Base-by-base conservation (phyloP, 2,329 filamentous ascomycete species). In the Pestalotiopsis sp. region DNA sequence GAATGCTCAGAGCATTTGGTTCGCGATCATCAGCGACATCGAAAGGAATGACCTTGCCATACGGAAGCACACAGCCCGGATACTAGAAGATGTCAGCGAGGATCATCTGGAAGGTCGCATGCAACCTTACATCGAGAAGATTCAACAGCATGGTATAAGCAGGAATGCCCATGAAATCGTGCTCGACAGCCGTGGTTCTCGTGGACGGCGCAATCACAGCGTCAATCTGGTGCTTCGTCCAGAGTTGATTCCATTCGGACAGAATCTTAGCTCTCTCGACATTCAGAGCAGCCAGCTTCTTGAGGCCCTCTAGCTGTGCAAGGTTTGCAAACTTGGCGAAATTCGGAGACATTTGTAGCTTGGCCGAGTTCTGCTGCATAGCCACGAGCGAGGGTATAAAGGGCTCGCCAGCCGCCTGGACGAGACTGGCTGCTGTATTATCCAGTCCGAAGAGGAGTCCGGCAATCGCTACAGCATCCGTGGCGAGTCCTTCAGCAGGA, bases 71-170 rank as follows among this genome's bases (percentile, higher is more conserved):
- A 10, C 82, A 84, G 3, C 83, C 81, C 3, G 85, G 85, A 71
- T 84, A 87, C 82, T 85, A 67, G 26, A 24, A 1, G n/a, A 30
- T 9, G 60, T 63, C 13, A 63, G 38, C 60, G 10, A 14, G 20
- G 9, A 13, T 64, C 58, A 1, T 52, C 22, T 17, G n/a, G 26
- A 17, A 9, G 38, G 14, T 39, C 24, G 24, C 13, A 20, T 52
- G 7, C 20, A n/a, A 14, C 77, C 82, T 76, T 71, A 83, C 84
- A 73, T 88, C 84, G 3, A 88, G 70, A 10, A 87, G 24, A 68
- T 88, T 89, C 73, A 81, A 81, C 39, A 88, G 68, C n/a, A 82
- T 73, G 0, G 86, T 88, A 65, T 85, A 86, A 0, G 79, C 74
- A 1, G 81, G 77, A 0, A 79, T 35, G 0, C 83, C 81, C 73